phyloP scores from a whole-genome alignment of 495 filamentous ascomycete genomes.

The Aspergillus baeticus region DNA sequence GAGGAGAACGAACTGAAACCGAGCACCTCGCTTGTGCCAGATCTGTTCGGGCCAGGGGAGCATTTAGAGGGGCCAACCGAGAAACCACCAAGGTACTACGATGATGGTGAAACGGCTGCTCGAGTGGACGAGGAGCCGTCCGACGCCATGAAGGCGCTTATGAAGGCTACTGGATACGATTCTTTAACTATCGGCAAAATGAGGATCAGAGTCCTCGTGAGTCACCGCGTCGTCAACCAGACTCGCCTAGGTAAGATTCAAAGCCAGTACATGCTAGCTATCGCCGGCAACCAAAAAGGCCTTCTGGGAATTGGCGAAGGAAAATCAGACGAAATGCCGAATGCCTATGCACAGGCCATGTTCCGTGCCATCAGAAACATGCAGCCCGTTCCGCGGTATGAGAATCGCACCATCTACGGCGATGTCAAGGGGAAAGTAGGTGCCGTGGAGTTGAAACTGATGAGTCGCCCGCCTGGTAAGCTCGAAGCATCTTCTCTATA shows the following conservation, averaged over 20 bases:
- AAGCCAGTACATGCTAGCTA: slow-evolving; percentile 64
- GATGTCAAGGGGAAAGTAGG: slow-evolving; percentile 81
- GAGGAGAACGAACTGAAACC: slow-evolving; percentile 51
- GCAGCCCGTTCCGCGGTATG: slow-evolving; percentile 83
- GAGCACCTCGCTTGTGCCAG: slow-evolving; percentile 42
- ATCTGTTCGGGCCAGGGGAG: slow-evolving; percentile 49
- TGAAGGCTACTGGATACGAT: slow-evolving; percentile 71
- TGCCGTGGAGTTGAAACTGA: slow-evolving; percentile 75
- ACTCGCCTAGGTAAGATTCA: slow-evolving; percentile 92
- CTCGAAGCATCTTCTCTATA: slow-evolving; percentile 4
- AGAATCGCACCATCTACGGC: slow-evolving; percentile 87
- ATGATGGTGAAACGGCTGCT: background rate
- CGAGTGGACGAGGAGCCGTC: slow-evolving; percentile 40
- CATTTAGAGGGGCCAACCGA: slow-evolving; percentile 17
- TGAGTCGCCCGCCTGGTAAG: slow-evolving; percentile 83
- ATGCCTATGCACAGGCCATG: slow-evolving; percentile 64
- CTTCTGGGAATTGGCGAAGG: slow-evolving; percentile 85
- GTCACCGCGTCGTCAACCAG: slow-evolving; percentile 79
- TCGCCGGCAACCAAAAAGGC: slow-evolving; percentile 84
- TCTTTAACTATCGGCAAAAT: no score
- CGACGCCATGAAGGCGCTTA: slow-evolving; percentile 57
- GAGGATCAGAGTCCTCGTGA: slow-evolving; percentile 64
- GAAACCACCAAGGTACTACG: slow-evolving; percentile 2
- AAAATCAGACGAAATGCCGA: slow-evolving; percentile 70
- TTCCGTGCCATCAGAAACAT: slow-evolving; percentile 81